A percentile compares a stretch with the other conserved stretches of the same genome.
These are phyloP conservation scores for Penicillium dipodomyicola DNA, from an alignment of 495 filamentous ascomycete species.

Conservation along the genomic window DNA sequence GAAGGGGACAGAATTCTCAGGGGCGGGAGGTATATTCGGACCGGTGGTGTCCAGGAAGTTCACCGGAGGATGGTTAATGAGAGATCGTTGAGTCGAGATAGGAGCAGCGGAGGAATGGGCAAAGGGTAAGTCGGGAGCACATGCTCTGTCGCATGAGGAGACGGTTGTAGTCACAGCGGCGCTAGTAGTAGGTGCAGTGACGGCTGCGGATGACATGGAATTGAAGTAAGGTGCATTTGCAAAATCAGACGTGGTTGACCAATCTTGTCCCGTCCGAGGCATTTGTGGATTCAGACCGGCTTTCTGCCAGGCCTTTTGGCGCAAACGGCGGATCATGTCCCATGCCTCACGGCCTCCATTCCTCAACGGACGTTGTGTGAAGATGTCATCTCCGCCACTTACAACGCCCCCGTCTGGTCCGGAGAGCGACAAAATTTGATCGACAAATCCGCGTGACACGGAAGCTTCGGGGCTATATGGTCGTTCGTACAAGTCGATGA, in stretches of 20 bases:
- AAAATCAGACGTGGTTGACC: background rate
- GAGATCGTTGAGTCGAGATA: background rate
- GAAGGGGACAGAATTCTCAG: slow-evolving; percentile 30
- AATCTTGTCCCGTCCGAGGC: slow-evolving; percentile 47
- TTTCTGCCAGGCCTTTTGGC: slow-evolving; percentile 52
- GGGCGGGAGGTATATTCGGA: background rate
- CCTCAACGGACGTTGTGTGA: slow-evolving; percentile 46
- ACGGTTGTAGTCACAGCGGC: too few species aligned
- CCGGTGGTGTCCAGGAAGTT: slow-evolving; percentile 24
- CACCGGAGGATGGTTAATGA: background rate
- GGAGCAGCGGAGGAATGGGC: background rate
- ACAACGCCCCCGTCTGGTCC: slow-evolving; percentile 53
- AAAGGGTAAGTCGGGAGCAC: background rate
- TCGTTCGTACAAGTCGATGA: slow-evolving; percentile 56
- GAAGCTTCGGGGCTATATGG: slow-evolving; percentile 49
- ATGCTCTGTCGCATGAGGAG: background rate
- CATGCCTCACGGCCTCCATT: slow-evolving; percentile 55
- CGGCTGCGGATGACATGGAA: background rate
- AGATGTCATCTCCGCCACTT: slow-evolving; percentile 50
- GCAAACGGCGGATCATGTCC: slow-evolving; percentile 53
- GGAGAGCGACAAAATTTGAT: slow-evolving; percentile 51
- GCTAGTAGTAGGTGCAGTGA: too few species aligned
- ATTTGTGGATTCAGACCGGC: slow-evolving; percentile 45
- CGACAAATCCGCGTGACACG: slow-evolving; percentile 48
- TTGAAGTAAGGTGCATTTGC: slow-evolving; percentile 34